These are phyloP conservation scores for Umbelopsis isabellina DNA, from an alignment of 192 early-diverging fungal genomes.

Conservation along the genomic window DNA sequence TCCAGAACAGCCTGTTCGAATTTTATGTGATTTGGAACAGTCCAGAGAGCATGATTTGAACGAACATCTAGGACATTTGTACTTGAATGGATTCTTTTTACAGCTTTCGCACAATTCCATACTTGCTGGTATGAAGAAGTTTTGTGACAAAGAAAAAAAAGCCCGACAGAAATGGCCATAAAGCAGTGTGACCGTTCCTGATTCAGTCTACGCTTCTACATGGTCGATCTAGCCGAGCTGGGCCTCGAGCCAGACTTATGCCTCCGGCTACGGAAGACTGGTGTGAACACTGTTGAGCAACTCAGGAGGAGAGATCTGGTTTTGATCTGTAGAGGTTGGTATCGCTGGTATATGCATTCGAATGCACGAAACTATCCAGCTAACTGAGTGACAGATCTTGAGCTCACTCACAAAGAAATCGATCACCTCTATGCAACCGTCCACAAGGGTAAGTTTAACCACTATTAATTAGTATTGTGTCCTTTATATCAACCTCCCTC, in stretches of 20 bases:
- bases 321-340: background rate
- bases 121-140: background rate
- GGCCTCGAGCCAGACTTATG: background rate
- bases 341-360: background rate
- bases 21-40: constrained; percentile 71
- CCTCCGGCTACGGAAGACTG: background rate
- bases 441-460: background rate
- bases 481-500: background rate
- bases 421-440: background rate
- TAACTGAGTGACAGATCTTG: background rate
- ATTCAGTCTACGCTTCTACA: too few relatives aligned
- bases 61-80: constrained; percentile 74
- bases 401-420: background rate
- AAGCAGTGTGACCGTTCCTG: constrained; percentile 7
- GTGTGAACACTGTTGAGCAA: background rate
- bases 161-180: background rate
- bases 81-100: constrained; percentile 44
- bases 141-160: background rate
- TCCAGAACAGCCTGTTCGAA: constrained; percentile 60
- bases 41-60: constrained; percentile 63
- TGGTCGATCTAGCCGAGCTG: background rate
- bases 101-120: constrained; percentile 17
- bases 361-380: background rate
- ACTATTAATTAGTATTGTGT: background rate
- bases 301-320: background rate